These are phyloP conservation scores for Populus davidiana DNA, from an alignment of 345 rosid species.

Conservation along the genomic window DNA sequence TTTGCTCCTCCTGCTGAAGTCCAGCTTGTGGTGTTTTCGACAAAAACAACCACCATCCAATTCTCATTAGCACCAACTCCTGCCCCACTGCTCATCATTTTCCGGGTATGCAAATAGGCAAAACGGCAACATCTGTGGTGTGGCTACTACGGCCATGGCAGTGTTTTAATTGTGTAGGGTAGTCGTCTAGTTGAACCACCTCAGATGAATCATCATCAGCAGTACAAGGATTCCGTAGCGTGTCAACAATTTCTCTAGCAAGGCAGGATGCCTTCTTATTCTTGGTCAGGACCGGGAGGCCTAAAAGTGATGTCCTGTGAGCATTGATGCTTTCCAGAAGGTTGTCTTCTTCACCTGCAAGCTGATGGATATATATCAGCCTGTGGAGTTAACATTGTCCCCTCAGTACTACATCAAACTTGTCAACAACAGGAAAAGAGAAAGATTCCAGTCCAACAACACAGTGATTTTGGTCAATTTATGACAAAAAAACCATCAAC, in stretches of 20 bases:
- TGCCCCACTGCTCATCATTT: slow-evolving; percentile 25
- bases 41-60: slow-evolving; percentile 74
- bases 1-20: no score
- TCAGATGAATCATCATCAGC: neutral
- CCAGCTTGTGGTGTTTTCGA: slow-evolving; percentile 18
- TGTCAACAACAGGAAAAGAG: no score
- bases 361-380: no score
- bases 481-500: no score
- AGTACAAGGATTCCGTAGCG: slow-evolving; percentile 19
- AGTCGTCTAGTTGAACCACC: neutral
- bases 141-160: neutral
- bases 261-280: slow-evolving; percentile 57
- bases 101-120: neutral
- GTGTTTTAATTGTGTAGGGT: neutral
- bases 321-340: slow-evolving; percentile 69
- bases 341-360: slow-evolving; percentile 35
- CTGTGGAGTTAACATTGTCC: no score
- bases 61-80: slow-evolving; percentile 63
- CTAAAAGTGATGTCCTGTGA: slow-evolving; percentile 40
- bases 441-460: no score
- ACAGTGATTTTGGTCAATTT: no score
- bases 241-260: slow-evolving; percentile 48
- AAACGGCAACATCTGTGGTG: neutral
- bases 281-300: slow-evolving; percentile 41
- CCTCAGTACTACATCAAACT: no score